These are phyloP conservation scores for Triticum urartu DNA, from an alignment of 176 grass and related monocot genomes.

Conservation along the genomic window DNA sequence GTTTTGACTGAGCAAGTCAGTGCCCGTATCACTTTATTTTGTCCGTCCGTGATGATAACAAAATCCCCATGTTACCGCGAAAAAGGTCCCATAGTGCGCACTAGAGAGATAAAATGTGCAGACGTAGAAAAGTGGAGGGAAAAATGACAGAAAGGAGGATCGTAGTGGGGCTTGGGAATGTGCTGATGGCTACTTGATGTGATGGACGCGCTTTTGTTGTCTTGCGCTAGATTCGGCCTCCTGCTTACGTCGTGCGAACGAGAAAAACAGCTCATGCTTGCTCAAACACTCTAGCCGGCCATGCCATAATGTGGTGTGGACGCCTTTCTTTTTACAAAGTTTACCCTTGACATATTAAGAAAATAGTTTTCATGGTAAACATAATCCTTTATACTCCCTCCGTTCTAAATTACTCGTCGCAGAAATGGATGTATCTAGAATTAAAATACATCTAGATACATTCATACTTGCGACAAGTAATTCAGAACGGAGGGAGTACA, in stretches of 20 bases:
- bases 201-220: neutral
- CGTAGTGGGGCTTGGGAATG: conserved; percentile 37
- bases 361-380: too few relatives aligned
- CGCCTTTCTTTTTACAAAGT: too few relatives aligned
- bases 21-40: neutral
- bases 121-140: conserved; percentile 8
- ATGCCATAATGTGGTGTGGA: neutral
- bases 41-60: neutral
- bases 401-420: too few relatives aligned
- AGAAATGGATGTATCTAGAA: too few relatives aligned
- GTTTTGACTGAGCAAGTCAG: neutral
- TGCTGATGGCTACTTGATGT: neutral
- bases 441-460: too few relatives aligned
- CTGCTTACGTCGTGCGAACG: conserved; percentile 21
- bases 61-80: neutral
- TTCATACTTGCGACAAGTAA: too few relatives aligned
- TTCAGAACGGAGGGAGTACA: too few relatives aligned
- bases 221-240: neutral
- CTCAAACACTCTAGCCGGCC: neutral
- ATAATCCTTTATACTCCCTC: too few relatives aligned
- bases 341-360: too few relatives aligned
- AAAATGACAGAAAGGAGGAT: conserved; percentile 23
- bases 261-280: neutral
- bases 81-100: conserved; percentile 26
- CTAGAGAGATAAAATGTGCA: conserved; percentile 2